Evolutionary conservation across 257 asterid species (phyloP).

Genomic region (Solanum sejunctum): DNA sequence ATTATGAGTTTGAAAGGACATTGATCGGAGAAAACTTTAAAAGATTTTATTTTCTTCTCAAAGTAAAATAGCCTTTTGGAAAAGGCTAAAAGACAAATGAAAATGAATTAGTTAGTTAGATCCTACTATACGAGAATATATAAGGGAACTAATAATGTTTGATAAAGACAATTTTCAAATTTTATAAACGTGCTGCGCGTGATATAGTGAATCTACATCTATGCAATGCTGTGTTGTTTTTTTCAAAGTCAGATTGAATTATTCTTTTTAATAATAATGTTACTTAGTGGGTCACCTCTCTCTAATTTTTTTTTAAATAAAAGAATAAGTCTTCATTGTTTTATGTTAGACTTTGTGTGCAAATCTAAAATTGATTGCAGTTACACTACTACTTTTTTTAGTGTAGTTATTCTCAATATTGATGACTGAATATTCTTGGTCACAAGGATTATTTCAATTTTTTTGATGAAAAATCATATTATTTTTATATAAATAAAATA

Average conservation of each 20-base stretch:
- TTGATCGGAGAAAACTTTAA: neutral
- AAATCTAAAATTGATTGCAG: too few species aligned
- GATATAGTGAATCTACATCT: neutral
- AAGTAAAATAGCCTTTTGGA: neutral
- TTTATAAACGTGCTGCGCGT: neutral
- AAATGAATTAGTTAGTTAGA: neutral
- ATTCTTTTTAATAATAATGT: too few species aligned
- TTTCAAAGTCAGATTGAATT: too few species aligned
- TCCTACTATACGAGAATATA: neutral
- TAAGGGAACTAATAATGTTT: neutral
- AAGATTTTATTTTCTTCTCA: neutral
- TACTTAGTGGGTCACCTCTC: neutral
- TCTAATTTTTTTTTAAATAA: neutral
- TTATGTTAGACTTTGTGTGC: too few species aligned
- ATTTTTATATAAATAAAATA: too few species aligned
- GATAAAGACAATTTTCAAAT: neutral
- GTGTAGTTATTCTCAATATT: too few species aligned
- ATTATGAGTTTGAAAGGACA: neutral
- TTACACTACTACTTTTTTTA: too few species aligned
- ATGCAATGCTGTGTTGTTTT: neutral
- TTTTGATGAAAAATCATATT: too few species aligned
- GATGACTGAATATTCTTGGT: too few species aligned
- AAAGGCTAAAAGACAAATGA: neutral
- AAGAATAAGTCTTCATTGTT: neutral
- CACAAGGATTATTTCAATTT: too few species aligned